Conservation (phyloP, 1,284 basidiomycete genomes). For the Vanrija humicola region DNA sequence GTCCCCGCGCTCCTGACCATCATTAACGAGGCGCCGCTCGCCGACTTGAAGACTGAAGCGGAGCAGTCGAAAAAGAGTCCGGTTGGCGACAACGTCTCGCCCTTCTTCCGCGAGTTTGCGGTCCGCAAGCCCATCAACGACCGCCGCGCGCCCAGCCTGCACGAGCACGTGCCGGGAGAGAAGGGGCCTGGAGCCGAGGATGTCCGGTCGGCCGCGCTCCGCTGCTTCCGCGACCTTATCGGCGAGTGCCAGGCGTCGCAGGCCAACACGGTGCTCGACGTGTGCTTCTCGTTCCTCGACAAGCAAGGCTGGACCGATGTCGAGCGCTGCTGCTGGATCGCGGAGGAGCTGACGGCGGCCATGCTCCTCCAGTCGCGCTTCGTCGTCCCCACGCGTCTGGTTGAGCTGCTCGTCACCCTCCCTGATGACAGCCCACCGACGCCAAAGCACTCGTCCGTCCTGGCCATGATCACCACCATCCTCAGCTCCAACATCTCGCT, state of each 20-base stretch:
- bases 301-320: conserved; percentile 66
- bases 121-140: conserved; percentile 65
- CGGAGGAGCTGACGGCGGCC: conserved; percentile 72
- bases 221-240: conserved; percentile 68
- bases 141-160: conserved; percentile 78
- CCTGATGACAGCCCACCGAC: conserved; percentile 59
- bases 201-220: conserved; percentile 69
- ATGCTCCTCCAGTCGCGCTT: conserved; percentile 89
- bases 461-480: conserved; percentile 73
- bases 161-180: conserved; percentile 80
- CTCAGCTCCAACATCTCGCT: conserved; percentile 77
- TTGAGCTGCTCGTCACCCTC: conserved; percentile 71
- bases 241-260: conserved; percentile 74
- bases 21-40: conserved; percentile 61
- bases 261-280: conserved; percentile 62
- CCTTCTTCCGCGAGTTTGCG: conserved; percentile 74
- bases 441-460: conserved; percentile 64
- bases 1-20: conserved; percentile 71
- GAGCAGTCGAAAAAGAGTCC: conserved; percentile 59
- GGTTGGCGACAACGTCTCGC: conserved; percentile 48
- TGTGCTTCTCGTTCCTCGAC: conserved; percentile 65
- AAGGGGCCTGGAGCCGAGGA: conserved; percentile 72
- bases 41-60: conserved; percentile 57
- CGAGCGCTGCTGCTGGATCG: conserved; percentile 78
- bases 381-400: conserved; percentile 75